Base-by-base conservation (phyloP, 2,329 filamentous ascomycete species). In the Orbilia brochopaga region DNA sequence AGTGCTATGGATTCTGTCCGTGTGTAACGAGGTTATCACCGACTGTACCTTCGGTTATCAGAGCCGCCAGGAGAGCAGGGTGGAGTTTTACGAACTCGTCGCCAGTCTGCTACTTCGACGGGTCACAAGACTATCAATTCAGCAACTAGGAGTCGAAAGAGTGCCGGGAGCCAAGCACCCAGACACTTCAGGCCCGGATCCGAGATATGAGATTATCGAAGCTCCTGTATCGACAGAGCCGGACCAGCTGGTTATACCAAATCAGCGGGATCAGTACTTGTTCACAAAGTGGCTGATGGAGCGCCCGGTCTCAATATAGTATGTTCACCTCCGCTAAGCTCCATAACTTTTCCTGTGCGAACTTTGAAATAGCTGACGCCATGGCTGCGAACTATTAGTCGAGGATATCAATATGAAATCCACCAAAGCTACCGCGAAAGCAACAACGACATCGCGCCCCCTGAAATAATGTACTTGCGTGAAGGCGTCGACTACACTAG, bases 241-340 rank as follows among this genome's bases (percentile, higher is more conserved):
- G 11, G 65, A 72, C 35, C 60, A 55, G 6, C 21, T 72, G n/a
- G 44, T 35, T 10, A 65, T 72, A 10, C 67, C 67, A 15, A 72
- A 72, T 44, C 60, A 72, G 17, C 67, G 67, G 1, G 67, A 72
- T 35, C 55, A 57, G 27, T 72, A 72, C 11, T 55, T 72, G 3
- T 72, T 72, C 50, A 72, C 60, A n/a, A 72, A 72, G 19, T 72
- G 67, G 67, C 48, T 72, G 51, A 65, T 54, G 53, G 67, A 72
- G 13, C 55, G 51, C n/a, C 67, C 67, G 15, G 40, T 65, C 8
- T 17, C 48, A 15, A 57, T 72, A 1, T 65, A 72, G 67, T 72
- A 65, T 23, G 67, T 61, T 1, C 46, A 21, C 11, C 19, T 24
- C 17, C 21, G 23, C 24, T 17, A 30, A 23, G 5, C 2, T 35